Evolutionary conservation across 2,329 filamentous ascomycete genomes (phyloP).

Genomic region (Lachnellula subtilissima): DNA sequence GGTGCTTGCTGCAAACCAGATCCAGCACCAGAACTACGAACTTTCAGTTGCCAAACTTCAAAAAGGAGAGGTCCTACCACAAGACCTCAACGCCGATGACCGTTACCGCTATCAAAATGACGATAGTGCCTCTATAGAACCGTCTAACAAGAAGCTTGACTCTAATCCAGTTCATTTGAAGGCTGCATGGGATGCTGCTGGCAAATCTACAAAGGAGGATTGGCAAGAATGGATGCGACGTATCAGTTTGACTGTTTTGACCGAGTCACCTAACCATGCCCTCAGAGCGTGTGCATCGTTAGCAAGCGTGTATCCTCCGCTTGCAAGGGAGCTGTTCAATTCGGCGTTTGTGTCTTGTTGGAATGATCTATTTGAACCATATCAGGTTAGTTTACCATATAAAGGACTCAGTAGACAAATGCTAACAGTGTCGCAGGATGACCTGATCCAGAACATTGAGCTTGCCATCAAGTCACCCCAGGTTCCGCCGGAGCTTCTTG

Average conservation of each 20-base stretch:
- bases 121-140: constrained; percentile 76
- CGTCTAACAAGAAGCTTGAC: constrained; percentile 87
- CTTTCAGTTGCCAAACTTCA: constrained; percentile 88
- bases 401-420: not conserved
- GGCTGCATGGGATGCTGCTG: constrained; percentile 92
- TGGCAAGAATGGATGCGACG: constrained; percentile 99
- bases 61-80: constrained; percentile 90
- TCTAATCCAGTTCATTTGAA: constrained; percentile 98
- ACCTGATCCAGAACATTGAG: constrained; percentile 92
- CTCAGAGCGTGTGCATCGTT: constrained; percentile 87
- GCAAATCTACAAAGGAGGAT: constrained; percentile 96
- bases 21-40: constrained; percentile 87
- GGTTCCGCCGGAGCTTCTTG: constrained; percentile 91
- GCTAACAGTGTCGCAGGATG: constrained; percentile 48
- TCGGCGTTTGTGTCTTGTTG: constrained; percentile 98
- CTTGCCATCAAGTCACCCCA: constrained; percentile 92
- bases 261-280: constrained; percentile 94
- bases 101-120: constrained; percentile 73
- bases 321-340: constrained; percentile 94
- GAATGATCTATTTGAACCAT: constrained; percentile 95
- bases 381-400: constrained; percentile 49
- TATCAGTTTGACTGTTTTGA: constrained; percentile 90
- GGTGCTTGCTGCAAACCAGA: constrained; percentile 70
- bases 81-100: constrained; percentile 84
- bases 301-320: constrained; percentile 83